phyloP scores from a whole-genome alignment of 2,329 filamentous ascomycete genomes.

The Cercospora brassicicola region DNA sequence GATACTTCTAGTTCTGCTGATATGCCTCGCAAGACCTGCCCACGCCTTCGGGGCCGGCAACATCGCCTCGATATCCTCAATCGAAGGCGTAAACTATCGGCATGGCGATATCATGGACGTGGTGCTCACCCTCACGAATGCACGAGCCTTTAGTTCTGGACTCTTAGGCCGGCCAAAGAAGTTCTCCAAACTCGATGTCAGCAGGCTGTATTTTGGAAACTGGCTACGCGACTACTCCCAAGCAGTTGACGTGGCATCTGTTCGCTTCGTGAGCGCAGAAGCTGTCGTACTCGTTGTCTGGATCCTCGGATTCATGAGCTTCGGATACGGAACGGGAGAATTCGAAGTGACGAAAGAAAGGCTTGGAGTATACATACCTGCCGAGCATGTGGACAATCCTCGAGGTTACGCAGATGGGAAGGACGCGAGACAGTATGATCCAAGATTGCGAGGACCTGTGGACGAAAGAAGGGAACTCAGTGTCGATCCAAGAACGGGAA shows the following conservation, averaged over 20 bases:
- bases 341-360: conserved; percentile 80
- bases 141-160: conserved; percentile 58
- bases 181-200: conserved; percentile 78
- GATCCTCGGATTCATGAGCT: conserved; percentile 85
- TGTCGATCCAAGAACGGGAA: conserved; percentile 63
- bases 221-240: conserved; percentile 94
- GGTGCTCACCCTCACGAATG: conserved; percentile 53
- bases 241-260: conserved; percentile 86
- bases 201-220: conserved; percentile 92
- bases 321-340: conserved; percentile 78
- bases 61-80: conserved; percentile 78
- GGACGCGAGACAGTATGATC: conserved; percentile 81
- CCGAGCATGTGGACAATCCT: conserved; percentile 46
- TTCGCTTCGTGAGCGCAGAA: conserved; percentile 86
- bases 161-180: conserved; percentile 57
- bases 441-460: conserved; percentile 70
- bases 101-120: conserved; percentile 59
- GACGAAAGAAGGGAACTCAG: conserved; percentile 75
- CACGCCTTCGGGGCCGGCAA: conserved; percentile 59
- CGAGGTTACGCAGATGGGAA: conserved; percentile 86
- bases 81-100: conserved; percentile 53
- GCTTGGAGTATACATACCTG: conserved; percentile 74
- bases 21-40: conserved; percentile 30
- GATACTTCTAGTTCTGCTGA: conserved; percentile 22
- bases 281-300: conserved; percentile 87